Percentiles rank a stretch among this genome's conserved stretches.
Conservation (phyloP, 2,329 filamentous ascomycete genomes). For the Pleurostoma richardsiae region DNA sequence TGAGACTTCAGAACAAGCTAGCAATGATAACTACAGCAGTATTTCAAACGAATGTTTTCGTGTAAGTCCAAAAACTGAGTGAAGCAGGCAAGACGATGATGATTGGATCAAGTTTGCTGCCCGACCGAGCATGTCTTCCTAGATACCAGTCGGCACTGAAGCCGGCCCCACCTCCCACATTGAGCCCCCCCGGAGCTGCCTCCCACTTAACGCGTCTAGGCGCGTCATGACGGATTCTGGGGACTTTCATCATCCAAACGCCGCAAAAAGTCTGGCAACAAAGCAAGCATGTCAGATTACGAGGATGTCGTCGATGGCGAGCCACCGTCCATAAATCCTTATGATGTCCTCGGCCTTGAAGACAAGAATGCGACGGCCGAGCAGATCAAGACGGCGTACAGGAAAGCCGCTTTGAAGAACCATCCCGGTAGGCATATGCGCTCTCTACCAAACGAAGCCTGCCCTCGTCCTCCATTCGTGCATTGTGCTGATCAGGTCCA, state of each 20-base stretch:
- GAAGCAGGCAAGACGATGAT: too few species aligned
- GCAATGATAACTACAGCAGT: too few species aligned
- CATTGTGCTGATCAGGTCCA: not conserved
- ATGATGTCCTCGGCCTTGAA: constrained; percentile 70
- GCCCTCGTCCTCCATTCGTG: not conserved
- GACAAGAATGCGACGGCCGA: constrained; percentile 62
- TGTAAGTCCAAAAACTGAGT: too few species aligned
- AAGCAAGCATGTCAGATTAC: constrained; percentile 35
- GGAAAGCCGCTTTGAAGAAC: constrained; percentile 80
- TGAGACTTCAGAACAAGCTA: too few species aligned
- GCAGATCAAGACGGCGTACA: constrained; percentile 86
- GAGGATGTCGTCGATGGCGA: constrained; percentile 52
- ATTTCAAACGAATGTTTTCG: too few species aligned
- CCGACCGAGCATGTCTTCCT: too few species aligned
- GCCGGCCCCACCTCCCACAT: too few species aligned
- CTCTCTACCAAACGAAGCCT: not conserved
- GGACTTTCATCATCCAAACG: constrained; percentile 1
- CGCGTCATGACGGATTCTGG: too few species aligned
- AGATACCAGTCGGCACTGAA: too few species aligned
- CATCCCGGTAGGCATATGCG: constrained; percentile 64
- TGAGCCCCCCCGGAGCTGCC: too few species aligned
- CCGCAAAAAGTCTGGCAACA: not conserved
- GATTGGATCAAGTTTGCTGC: too few species aligned
- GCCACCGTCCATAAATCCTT: constrained; percentile 67
- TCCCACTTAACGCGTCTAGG: not conserved